Conservation (phyloP, 2,329 filamentous ascomycete genomes). For the Ascosphaera acerosa region DNA sequence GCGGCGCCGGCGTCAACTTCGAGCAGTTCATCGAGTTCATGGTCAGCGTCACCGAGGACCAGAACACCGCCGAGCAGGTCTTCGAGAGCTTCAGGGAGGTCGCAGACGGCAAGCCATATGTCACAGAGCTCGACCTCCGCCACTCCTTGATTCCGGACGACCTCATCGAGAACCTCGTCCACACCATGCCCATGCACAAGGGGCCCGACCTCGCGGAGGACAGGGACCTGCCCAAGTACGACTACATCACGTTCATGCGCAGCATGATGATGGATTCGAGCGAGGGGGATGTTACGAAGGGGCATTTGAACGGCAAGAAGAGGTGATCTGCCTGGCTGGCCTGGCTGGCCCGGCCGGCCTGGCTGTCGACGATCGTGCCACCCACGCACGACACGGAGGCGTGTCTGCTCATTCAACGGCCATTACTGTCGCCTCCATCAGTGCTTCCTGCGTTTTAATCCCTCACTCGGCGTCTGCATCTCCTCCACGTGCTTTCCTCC, state of each 20-base stretch:
- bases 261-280: constrained; percentile 34
- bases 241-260: constrained; percentile 96
- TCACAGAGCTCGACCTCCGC: constrained; percentile 87
- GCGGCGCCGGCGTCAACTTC: constrained; percentile 55
- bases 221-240: constrained; percentile 62
- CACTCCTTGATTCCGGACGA: constrained; percentile 92
- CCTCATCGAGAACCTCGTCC: constrained; percentile 74
- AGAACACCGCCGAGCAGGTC: constrained; percentile 95
- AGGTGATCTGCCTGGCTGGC: not conserved
- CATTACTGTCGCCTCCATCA: no score
- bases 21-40: constrained; percentile 99
- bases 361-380: no score
- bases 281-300: constrained; percentile 4
- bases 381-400: no score
- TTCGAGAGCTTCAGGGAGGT: constrained; percentile 96
- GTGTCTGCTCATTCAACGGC: no score
- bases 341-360: no score
- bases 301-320: not conserved
- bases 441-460: no score
- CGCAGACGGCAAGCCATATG: constrained; percentile 93
- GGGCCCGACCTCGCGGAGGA: constrained; percentile 75
- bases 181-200: constrained; percentile 61
- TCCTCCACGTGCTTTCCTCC: no score
- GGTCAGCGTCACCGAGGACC: constrained; percentile 96
- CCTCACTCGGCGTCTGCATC: no score